Evolutionary conservation across 345 rosid species (phyloP).

Genomic region (Euphorbia pulcherrima): DNA sequence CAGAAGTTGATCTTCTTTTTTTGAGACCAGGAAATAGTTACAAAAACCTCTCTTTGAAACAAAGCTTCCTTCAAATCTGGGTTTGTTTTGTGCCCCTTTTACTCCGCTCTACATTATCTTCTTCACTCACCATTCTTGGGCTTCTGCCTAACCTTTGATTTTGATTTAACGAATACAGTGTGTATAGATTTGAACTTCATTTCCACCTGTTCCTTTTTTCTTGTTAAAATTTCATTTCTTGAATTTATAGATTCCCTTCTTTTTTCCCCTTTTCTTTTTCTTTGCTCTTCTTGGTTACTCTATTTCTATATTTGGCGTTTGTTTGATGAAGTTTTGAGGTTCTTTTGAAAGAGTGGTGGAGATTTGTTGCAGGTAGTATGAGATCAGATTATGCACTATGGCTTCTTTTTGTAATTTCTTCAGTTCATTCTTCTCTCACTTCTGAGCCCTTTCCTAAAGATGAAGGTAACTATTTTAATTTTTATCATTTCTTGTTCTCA

Average conservation of each 20-base stretch:
- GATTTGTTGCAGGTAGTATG: constrained; percentile 38
- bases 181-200: constrained; percentile 17
- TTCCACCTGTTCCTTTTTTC: constrained; percentile 5
- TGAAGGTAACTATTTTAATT: constrained; percentile 52
- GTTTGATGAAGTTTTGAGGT: constrained; percentile 33
- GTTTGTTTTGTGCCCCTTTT: constrained; percentile 1
- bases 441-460: constrained; percentile 49
- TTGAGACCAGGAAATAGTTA: constrained; percentile 3
- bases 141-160: constrained; percentile 50
- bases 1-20: no score
- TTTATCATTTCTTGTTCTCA: constrained; percentile 21
- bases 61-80: constrained; percentile 44
- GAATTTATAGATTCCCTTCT: constrained; percentile 19
- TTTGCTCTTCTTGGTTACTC: constrained; percentile 16
- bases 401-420: constrained; percentile 42
- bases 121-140: constrained; percentile 34
- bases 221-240: constrained; percentile 15
- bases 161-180: constrained; percentile 20
- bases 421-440: constrained; percentile 38
- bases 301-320: constrained; percentile 7
- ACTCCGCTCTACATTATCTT: constrained; percentile 5
- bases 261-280: neutral
- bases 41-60: constrained; percentile 69
- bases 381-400: constrained; percentile 30
- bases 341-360: constrained; percentile 20